Evolutionary conservation across 495 filamentous ascomycete genomes (phyloP).

Genomic region (Xanthoparmelia taractica): DNA sequence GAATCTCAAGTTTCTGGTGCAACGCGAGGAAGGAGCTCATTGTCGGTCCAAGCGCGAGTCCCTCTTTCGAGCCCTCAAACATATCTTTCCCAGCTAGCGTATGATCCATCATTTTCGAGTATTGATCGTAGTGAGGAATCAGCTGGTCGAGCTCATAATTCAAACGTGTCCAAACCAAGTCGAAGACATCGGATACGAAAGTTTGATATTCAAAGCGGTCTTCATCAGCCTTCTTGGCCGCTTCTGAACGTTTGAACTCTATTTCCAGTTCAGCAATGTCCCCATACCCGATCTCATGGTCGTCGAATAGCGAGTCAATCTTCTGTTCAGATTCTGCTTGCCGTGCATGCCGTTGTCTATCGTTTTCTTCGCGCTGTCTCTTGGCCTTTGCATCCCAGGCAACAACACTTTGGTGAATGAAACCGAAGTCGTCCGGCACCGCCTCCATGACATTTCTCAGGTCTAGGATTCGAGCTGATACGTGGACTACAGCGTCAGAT

Average conservation of each 20-base stretch:
- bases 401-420: conserved; percentile 38
- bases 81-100: conserved; percentile 36
- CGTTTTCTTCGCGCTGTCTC: conserved; percentile 37
- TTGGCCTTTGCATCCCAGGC: conserved; percentile 42
- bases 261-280: conserved; percentile 55
- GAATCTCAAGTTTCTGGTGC: conserved; percentile 42
- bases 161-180: conserved; percentile 43
- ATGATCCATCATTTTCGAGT: conserved; percentile 32
- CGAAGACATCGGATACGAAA: conserved; percentile 47
- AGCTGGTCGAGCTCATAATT: conserved; percentile 47
- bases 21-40: conserved; percentile 43
- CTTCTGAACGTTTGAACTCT: conserved; percentile 51
- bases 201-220: conserved; percentile 47
- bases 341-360: conserved; percentile 42
- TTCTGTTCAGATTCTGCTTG: conserved; percentile 49
- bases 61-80: conserved; percentile 34
- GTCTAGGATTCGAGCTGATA: conserved; percentile 17
- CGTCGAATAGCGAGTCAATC: conserved; percentile 51
- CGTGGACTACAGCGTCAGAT: conserved; percentile 10
- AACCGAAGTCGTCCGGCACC: conserved; percentile 42
- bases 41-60: conserved; percentile 34
- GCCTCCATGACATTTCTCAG: conserved; percentile 22
- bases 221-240: conserved; percentile 46
- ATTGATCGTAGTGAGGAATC: conserved; percentile 41
- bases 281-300: conserved; percentile 53